A percentile compares a stretch with the other conserved stretches of the same genome.
phyloP scores from a whole-genome alignment of 257 asterid species.

The Capsicum rhomboideum region DNA sequence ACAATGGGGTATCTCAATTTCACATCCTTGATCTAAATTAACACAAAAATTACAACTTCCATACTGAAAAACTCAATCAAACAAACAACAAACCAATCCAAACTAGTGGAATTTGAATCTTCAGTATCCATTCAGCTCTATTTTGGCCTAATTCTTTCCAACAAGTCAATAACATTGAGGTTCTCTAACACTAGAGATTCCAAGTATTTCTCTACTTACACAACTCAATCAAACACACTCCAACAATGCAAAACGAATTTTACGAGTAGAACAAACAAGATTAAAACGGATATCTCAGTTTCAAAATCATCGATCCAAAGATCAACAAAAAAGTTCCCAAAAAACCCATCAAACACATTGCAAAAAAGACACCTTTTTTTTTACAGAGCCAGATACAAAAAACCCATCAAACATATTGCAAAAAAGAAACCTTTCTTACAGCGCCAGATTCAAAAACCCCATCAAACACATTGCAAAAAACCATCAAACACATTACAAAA shows the following conservation, averaged over 20 bases:
- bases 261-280: neutral
- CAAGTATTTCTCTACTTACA: no score
- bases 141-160: neutral
- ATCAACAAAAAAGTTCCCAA: neutral
- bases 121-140: neutral
- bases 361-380: neutral
- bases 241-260: neutral
- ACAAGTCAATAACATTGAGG: neutral
- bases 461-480: neutral
- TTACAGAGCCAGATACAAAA: neutral
- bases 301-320: neutral
- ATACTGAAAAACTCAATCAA: neutral
- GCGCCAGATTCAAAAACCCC: neutral
- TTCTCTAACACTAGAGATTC: no score
- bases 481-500: neutral
- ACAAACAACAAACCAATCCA: constrained; percentile 2
- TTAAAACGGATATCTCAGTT: neutral
- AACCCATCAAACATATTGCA: no score
- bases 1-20: neutral
- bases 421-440: no score
- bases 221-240: neutral
- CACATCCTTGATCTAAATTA: neutral
- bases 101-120: neutral
- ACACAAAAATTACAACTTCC: neutral
- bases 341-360: neutral